phyloP scores from a whole-genome alignment of 352 stramenopile species.

The Pilasporangium apinafurcum region DNA sequence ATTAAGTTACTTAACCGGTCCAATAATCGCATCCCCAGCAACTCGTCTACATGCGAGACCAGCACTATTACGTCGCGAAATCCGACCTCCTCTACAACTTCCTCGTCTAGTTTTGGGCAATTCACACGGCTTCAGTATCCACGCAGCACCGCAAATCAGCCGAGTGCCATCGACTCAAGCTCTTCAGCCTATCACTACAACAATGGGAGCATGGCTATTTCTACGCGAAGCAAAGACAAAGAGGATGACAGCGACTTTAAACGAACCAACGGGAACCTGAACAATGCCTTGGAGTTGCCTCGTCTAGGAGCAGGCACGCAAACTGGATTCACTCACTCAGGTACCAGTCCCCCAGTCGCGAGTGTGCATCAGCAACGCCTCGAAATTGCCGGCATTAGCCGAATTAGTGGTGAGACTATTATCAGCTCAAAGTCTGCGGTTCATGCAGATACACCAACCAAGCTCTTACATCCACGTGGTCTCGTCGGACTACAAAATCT shows the following conservation, averaged over 20 bases:
- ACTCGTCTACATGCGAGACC: slow-evolving; percentile 10
- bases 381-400: neutral
- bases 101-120: slow-evolving; percentile 14
- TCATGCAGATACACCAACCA: slow-evolving; percentile 3
- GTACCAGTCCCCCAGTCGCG: slow-evolving; percentile 11
- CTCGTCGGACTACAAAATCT: slow-evolving; percentile 70
- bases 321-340: slow-evolving; percentile 8
- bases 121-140: slow-evolving; percentile 18
- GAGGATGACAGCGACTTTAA: slow-evolving; percentile 6
- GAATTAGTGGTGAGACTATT: slow-evolving; percentile 4
- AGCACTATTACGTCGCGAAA: slow-evolving; percentile 8
- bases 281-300: no score
- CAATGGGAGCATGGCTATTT: slow-evolving; percentile 8
- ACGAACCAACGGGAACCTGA: neutral
- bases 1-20: slow-evolving; percentile 24
- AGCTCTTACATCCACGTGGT: slow-evolving; percentile 27
- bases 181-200: slow-evolving; percentile 4
- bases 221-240: slow-evolving; percentile 2
- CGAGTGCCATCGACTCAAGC: neutral
- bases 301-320: no score
- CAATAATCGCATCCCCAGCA: slow-evolving; percentile 16
- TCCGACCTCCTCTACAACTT: slow-evolving; percentile 21
- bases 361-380: slow-evolving; percentile 8
- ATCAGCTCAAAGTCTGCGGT: slow-evolving; percentile 1
- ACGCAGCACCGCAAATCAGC: neutral